Base-by-base conservation (phyloP, 2,329 filamentous ascomycete species). In the Fusarium devonianum region DNA sequence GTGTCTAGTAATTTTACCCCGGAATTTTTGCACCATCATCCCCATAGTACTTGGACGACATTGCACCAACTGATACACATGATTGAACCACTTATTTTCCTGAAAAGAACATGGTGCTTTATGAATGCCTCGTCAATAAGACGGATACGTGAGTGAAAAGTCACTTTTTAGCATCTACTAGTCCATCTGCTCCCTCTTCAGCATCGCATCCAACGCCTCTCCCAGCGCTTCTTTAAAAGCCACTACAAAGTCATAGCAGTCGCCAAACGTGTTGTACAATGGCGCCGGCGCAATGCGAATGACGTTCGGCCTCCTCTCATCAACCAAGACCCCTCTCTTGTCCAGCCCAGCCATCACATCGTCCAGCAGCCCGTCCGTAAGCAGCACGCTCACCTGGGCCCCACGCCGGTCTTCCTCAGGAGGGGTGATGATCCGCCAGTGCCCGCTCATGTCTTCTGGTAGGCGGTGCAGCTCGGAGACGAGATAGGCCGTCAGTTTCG, bases 281-380 rank as follows among this genome's bases (percentile, higher is more conserved):
- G 90, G 89, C 30, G 87, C 86, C 4, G 90, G 90, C 4, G 90
- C 89, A 5, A 93, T 84, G 7, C 90, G 77, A 35, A 95, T 84
- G 10, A 94, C 90, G 69, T 92, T 83, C 2, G 90, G 90, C 68
- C 87, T 87, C 53, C 90, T 78, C 74, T 92, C 87, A 66, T 95
- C 90, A n/a, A 89, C 82, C 1, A 94, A 79, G 3, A 93, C 83
- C 1, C 86, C 86, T 4, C 80, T 77, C 16, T 79, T 76, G 59
- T 88, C 82, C 25, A 95, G 70, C 46, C 76, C 76, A 44, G 76
- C 73, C 66, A 86, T 80, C 5, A 93, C 82, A 7, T 66, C 67
- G 16, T 91, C 88, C 36, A 94, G 73, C 50, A 92, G 63, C 0
- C 86, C 88, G 1, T 80, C 76, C 11, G 79, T 72, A 7, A 94